These are phyloP conservation scores for Cetradonia linearis DNA, from an alignment of 495 filamentous ascomycete species.

Conservation along the genomic window DNA sequence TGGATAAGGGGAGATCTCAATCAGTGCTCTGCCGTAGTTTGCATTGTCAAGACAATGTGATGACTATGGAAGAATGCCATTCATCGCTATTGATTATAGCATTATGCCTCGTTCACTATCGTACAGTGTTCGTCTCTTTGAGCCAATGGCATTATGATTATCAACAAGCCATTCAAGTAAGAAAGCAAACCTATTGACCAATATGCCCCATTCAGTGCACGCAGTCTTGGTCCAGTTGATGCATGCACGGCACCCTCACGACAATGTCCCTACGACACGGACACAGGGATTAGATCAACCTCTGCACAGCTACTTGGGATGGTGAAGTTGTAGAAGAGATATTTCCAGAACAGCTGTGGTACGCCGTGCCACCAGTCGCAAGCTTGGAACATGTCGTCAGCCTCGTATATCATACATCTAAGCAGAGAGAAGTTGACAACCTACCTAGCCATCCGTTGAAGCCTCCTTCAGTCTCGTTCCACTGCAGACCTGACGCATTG, in stretches of 20 bases:
- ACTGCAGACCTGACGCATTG: slow-evolving; percentile 32
- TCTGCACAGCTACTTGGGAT: slow-evolving; percentile 39
- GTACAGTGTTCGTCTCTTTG: too few relatives aligned
- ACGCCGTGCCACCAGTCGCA: slow-evolving; percentile 47
- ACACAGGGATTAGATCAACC: slow-evolving; percentile 30
- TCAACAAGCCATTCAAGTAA: not conserved
- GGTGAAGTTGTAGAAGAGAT: slow-evolving; percentile 25
- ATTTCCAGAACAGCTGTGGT: slow-evolving; percentile 44
- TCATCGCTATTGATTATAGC: too few relatives aligned
- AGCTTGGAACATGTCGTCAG: slow-evolving; percentile 26
- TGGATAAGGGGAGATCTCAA: too few relatives aligned
- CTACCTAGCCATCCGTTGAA: slow-evolving; percentile 47
- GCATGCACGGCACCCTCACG: not conserved
- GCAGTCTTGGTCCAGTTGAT: not conserved
- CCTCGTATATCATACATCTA: not conserved
- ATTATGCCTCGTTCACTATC: too few relatives aligned
- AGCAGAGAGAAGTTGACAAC: slow-evolving; percentile 19
- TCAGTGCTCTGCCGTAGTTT: too few relatives aligned
- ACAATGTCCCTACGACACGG: slow-evolving; percentile 8
- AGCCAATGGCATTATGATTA: too few relatives aligned
- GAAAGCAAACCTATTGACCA: not conserved
- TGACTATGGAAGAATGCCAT: too few relatives aligned
- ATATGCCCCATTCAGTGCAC: not conserved
- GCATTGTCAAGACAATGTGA: too few relatives aligned
- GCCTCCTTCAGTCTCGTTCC: slow-evolving; percentile 26